Evolutionary conservation across 1,284 basidiomycete genomes (phyloP).

Genomic region (Macrocybe sp.): DNA sequence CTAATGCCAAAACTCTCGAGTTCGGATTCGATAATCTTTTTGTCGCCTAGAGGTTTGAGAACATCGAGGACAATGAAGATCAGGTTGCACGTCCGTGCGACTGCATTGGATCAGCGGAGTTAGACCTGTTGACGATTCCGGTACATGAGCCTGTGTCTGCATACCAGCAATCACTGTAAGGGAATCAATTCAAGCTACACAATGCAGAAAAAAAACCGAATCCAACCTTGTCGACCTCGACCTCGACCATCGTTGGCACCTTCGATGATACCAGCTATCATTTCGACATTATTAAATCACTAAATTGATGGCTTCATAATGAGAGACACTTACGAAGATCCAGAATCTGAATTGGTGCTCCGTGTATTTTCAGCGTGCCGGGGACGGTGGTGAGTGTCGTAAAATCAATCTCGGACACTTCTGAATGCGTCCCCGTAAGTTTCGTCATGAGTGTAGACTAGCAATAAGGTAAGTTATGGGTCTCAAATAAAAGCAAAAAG

Average conservation of each 20-base stretch:
- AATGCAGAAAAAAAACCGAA: conserved; percentile 1
- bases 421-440: conserved; percentile 95
- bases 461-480: not conserved
- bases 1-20: conserved; percentile 97
- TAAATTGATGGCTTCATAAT: too few species aligned
- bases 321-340: conserved; percentile 65
- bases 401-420: conserved; percentile 98
- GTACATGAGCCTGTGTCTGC: conserved; percentile 18
- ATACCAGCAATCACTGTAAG: conserved; percentile 74
- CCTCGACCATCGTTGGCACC: conserved; percentile 98
- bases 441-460: conserved; percentile 98
- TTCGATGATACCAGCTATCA: conserved; percentile 92
- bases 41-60: conserved; percentile 94
- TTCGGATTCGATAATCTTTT: conserved; percentile 87
- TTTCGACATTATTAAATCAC: conserved; percentile 8
- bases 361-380: conserved; percentile 91
- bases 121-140: conserved; percentile 9
- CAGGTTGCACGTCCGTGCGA: conserved; percentile 96
- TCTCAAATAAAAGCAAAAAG: not conserved
- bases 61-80: conserved; percentile 99
- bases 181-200: not conserved
- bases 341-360: conserved; percentile 88
- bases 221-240: conserved; percentile 89
- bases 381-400: conserved; percentile 93
- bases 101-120: conserved; percentile 34